Evolutionary conservation across 2,329 filamentous ascomycete genomes (phyloP).

Genomic region (Falciphora oryzae): DNA sequence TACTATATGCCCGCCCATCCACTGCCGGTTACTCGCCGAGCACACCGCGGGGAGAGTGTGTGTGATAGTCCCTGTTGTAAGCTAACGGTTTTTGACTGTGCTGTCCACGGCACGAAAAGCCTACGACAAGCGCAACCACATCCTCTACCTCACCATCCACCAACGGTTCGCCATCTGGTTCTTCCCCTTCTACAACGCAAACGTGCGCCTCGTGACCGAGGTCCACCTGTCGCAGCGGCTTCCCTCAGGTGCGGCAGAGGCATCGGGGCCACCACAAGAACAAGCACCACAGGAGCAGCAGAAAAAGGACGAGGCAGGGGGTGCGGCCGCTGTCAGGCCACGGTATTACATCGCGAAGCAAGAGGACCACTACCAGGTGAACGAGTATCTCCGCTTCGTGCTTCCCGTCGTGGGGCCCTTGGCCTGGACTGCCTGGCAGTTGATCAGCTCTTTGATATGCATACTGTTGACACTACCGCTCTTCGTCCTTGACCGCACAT

Average conservation of each 20-base stretch:
- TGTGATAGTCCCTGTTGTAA: no score
- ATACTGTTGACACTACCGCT: slow-evolving; percentile 26
- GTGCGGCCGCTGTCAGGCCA: slow-evolving; percentile 14
- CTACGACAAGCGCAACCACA: slow-evolving; percentile 58
- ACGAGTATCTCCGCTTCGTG: slow-evolving; percentile 70
- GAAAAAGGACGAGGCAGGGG: slow-evolving; percentile 10
- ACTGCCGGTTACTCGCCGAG: no score
- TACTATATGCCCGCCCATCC: not conserved
- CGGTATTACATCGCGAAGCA: slow-evolving; percentile 71
- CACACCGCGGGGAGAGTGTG: no score
- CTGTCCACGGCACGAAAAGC: slow-evolving; percentile 35
- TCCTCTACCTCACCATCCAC: slow-evolving; percentile 67
- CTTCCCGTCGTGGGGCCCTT: slow-evolving; percentile 51
- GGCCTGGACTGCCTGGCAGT: slow-evolving; percentile 34
- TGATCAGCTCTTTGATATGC: slow-evolving; percentile 60
- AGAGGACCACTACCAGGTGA: slow-evolving; percentile 75
- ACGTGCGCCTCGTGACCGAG: slow-evolving; percentile 63
- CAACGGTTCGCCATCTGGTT: slow-evolving; percentile 76
- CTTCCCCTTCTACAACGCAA: slow-evolving; percentile 66
- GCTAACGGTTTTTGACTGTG: no score
- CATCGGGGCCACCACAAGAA: not conserved
- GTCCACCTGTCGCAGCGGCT: slow-evolving; percentile 38
- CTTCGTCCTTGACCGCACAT: not conserved
- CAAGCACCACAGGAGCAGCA: not conserved
- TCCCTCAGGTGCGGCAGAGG: slow-evolving; percentile 21